Evolutionary conservation across 2,329 filamentous ascomycete genomes (phyloP).

Genomic region (Lasiodiplodia theobromae): DNA sequence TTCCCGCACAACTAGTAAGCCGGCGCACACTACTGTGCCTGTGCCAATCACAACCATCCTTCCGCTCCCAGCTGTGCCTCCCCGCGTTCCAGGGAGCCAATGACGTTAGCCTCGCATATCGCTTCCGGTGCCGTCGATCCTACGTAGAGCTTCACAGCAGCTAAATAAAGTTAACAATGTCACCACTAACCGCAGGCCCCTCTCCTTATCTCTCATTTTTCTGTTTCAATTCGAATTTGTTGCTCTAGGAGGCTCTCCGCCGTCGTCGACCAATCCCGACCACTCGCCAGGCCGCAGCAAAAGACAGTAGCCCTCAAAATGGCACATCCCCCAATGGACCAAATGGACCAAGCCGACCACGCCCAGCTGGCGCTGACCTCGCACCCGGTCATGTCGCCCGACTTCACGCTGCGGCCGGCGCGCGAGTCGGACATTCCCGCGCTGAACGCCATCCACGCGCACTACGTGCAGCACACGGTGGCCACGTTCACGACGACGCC

Average conservation of each 20-base stretch:
- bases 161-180: slow-evolving; percentile 1
- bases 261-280: background rate
- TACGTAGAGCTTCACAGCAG: background rate
- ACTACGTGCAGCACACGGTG: slow-evolving; percentile 50
- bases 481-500: slow-evolving; percentile 44
- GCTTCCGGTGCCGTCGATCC: background rate
- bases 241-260: background rate
- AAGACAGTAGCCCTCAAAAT: too few species aligned
- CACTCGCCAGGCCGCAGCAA: background rate
- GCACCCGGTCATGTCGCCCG: slow-evolving; percentile 33
- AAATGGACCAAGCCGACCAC: background rate
- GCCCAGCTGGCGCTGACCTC: background rate
- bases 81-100: background rate
- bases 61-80: background rate
- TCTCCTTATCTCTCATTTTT: background rate
- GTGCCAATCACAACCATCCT: background rate
- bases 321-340: background rate
- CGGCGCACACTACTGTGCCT: background rate
- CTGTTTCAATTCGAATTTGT: background rate
- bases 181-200: background rate
- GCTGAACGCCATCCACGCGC: slow-evolving; percentile 44
- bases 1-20: background rate
- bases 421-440: slow-evolving; percentile 43
- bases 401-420: slow-evolving; percentile 46
- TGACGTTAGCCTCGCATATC: background rate